Percentiles rank a stretch among this genome's conserved stretches.
These are phyloP conservation scores for Mucor irregularis DNA, from an alignment of 371 early-diverging fungal species.

Conservation along the genomic window DNA sequence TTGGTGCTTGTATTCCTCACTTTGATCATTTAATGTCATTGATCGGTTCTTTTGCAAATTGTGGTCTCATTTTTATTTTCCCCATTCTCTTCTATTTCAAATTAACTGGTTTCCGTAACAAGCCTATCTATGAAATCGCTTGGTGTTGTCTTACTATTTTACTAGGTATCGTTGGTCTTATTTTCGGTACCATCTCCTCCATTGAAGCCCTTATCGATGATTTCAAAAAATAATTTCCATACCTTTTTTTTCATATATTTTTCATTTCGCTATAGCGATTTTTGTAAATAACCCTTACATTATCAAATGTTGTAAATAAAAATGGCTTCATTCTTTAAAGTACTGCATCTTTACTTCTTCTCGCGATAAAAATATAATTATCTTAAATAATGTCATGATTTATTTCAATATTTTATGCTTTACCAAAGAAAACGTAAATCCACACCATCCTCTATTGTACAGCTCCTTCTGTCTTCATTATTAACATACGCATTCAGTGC, in stretches of 20 bases:
- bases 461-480: background rate
- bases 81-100: constrained; percentile 79
- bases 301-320: too few species aligned
- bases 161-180: constrained; percentile 71
- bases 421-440: constrained; percentile 29
- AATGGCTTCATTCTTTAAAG: too few species aligned
- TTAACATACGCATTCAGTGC: constrained; percentile 11
- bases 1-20: constrained; percentile 77
- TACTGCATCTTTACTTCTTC: too few species aligned
- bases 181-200: constrained; percentile 51
- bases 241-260: background rate
- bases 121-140: constrained; percentile 56
- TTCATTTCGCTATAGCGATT: too few species aligned
- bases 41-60: constrained; percentile 80
- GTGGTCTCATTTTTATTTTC: constrained; percentile 79
- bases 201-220: constrained; percentile 16
- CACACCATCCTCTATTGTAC: constrained; percentile 5
- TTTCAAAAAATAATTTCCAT: constrained; percentile 4
- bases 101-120: constrained; percentile 66
- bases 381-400: background rate
- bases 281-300: too few species aligned
- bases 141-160: constrained; percentile 60
- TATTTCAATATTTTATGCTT: constrained; percentile 1
- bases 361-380: background rate
- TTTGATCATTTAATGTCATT: constrained; percentile 84